Evolutionary conservation across 257 asterid species (phyloP).

Genomic region (Solanum chaucha): DNA sequence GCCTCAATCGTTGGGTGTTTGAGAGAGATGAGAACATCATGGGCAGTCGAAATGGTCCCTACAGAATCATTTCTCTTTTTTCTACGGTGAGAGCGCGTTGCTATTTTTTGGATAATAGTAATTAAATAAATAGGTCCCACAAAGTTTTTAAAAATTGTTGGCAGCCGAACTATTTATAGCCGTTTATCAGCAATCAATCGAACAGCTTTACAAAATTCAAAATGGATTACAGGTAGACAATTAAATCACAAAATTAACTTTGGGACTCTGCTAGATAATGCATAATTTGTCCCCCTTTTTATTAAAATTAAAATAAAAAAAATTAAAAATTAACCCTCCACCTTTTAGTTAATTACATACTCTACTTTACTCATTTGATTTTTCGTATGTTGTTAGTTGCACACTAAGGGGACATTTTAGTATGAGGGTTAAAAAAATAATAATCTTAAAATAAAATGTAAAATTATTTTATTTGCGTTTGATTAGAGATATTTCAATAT

Average conservation of each 20-base stretch:
- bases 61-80: not conserved
- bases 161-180: conserved; percentile 17
- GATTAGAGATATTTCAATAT: not conserved
- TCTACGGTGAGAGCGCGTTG: not conserved
- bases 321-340: too few species aligned
- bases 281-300: not conserved
- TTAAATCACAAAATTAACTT: not conserved
- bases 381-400: not conserved
- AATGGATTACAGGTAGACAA: not conserved
- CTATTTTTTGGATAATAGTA: not conserved
- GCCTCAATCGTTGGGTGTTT: not conserved
- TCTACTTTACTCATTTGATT: not conserved
- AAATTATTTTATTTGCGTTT: too few species aligned
- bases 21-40: too few species aligned
- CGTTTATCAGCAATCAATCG: conserved; percentile 45
- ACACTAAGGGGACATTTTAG: too few species aligned
- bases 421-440: too few species aligned
- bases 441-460: too few species aligned
- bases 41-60: not conserved
- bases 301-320: too few species aligned
- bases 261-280: not conserved
- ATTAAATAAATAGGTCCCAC: not conserved
- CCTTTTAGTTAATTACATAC: not conserved
- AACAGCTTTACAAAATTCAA: conserved; percentile 11
- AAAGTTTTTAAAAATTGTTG: not conserved